These are phyloP conservation scores for Escallonia rubra DNA, from an alignment of 129 eudicot genomes.

Conservation along the genomic window DNA sequence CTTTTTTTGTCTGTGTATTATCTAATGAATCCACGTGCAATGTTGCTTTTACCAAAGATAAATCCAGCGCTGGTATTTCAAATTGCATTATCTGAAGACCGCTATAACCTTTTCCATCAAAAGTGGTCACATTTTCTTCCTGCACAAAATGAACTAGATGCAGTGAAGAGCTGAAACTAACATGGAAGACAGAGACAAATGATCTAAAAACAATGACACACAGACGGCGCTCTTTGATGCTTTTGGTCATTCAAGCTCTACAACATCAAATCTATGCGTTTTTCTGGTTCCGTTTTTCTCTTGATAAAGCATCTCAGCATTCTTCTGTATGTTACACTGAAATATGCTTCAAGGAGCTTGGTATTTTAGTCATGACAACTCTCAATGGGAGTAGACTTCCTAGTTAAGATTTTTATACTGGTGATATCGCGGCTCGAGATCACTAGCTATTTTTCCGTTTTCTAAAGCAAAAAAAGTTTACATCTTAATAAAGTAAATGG, in stretches of 20 bases:
- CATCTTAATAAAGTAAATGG: too few species aligned
- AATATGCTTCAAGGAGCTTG: too few species aligned
- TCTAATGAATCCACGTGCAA: background rate
- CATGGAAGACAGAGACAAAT: background rate
- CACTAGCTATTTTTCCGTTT: too few species aligned
- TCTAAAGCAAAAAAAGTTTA: too few species aligned
- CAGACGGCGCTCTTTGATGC: conserved; percentile 4
- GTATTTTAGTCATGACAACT: too few species aligned
- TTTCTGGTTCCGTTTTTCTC: conserved; percentile 14
- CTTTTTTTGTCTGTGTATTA: background rate
- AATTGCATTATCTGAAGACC: conserved; percentile 31
- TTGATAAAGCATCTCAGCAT: conserved; percentile 10
- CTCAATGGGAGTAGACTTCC: too few species aligned
- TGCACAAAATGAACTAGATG: conserved; percentile 24
- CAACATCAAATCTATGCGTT: conserved; percentile 11
- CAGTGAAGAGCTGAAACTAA: conserved; percentile 13
- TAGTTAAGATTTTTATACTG: too few species aligned
- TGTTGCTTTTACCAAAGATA: conserved; percentile 37
- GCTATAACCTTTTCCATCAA: conserved; percentile 21
- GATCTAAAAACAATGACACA: background rate
- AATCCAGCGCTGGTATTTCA: conserved; percentile 67
- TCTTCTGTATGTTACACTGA: conserved; percentile 6
- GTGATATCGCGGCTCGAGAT: too few species aligned
- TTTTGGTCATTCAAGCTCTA: conserved; percentile 10
- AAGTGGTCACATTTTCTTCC: conserved; percentile 36